Base-by-base conservation (phyloP, 192 early-diverging fungal species). In the Linnemannia exigua region DNA sequence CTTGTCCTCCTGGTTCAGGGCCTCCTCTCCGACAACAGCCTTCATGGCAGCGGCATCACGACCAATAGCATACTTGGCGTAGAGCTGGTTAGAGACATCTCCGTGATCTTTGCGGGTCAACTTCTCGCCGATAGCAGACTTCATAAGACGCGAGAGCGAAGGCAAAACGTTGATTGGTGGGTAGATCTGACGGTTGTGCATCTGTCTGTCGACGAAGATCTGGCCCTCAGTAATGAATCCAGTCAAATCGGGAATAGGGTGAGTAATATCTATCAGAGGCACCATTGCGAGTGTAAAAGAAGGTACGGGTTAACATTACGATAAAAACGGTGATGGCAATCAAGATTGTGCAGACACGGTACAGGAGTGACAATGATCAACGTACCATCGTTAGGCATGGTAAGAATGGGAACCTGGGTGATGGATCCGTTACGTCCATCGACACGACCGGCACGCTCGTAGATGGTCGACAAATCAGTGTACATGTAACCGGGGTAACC, bases 401-500 rank as follows among this genome's bases (percentile, higher is more conserved):
- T 99, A 88, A 99, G 89, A 90, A 99, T 99, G n/a, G 98, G 98
- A 75, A 99, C 99, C 89, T 99, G 98, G 31, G 98, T 99, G 76
- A 99, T 99, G 48, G 96, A 97, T 70, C 98, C 98, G 89, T 98
- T 98, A 73, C 98, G 92, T 72, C 98, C 98, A 70, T 95, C 95
- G 20, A 99, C 98, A 80, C 98, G 96, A 63, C 98, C 98, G 20
- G 98, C 98, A 87, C 98, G 95, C 90, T 99, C 98, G 85, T 99
- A 99, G 83, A 99, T 99, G 74, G 98, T 99, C 33, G 98, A 97
- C 91, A 99, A 93, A 94, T 99, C 98, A 14, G 98, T 99, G 92
- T 99, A 99, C 98, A 99, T 99, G 88, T 99, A 99, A 91, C 98
- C 98, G 22, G 98, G 98, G 91, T 99, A 99, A 81, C 98, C 98